Percentiles rank a stretch among this genome's conserved stretches.
Conservation (phyloP, 2,329 filamentous ascomycete species). For the Sarocladium oryzae region DNA sequence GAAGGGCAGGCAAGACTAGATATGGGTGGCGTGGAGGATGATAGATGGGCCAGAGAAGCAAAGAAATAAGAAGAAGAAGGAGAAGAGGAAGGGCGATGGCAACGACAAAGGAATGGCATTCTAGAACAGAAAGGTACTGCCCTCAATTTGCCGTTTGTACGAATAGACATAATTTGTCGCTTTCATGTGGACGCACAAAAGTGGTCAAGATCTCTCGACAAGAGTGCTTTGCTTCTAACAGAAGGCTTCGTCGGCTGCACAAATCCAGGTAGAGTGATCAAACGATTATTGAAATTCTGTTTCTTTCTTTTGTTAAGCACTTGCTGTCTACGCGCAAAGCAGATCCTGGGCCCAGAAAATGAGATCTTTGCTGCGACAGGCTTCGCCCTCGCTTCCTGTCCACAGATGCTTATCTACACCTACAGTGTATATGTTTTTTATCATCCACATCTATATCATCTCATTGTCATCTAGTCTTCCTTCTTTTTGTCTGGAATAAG, state of each 20-base stretch:
- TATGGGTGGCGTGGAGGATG: background rate
- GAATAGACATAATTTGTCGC: slow-evolving; percentile 22
- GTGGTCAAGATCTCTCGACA: no score
- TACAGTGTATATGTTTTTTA: slow-evolving; percentile 11
- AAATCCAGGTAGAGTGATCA: no score
- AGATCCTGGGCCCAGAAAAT: background rate
- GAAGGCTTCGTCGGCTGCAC: no score
- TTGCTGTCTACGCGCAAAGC: no score
- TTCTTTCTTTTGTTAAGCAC: no score
- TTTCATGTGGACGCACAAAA: no score
- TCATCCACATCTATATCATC: background rate
- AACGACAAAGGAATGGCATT: slow-evolving; percentile 9
- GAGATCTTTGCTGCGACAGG: background rate
- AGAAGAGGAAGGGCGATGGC: background rate
- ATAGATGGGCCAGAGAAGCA: background rate
- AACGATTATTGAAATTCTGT: no score
- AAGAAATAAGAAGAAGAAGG: slow-evolving; percentile 2
- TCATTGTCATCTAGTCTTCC: background rate
- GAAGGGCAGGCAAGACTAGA: slow-evolving; percentile 91
- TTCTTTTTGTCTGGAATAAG: no score
- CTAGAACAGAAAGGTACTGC: background rate
- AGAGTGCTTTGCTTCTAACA: no score
- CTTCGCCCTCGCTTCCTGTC: background rate
- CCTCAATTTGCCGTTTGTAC: slow-evolving; percentile 23
- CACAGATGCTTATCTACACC: slow-evolving; percentile 6